phyloP scores from a whole-genome alignment of 208 protist genomes.

The Leptomonas pyrrhocoris region DNA sequence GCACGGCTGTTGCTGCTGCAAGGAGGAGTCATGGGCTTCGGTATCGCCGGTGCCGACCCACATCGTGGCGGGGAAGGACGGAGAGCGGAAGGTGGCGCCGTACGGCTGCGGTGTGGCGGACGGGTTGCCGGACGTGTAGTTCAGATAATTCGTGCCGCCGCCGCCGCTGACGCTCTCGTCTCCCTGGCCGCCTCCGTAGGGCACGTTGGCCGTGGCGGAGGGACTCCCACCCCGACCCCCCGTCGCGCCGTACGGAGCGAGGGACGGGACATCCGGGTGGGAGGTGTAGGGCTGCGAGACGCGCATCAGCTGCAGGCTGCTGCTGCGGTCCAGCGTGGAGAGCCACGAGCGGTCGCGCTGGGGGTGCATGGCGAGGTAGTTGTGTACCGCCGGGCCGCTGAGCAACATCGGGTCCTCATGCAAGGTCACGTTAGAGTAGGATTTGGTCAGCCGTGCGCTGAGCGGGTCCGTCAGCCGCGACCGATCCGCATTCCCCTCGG shows the following conservation, averaged over 20 bases:
- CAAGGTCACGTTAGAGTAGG: neutral
- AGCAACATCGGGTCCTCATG: slow-evolving; percentile 18
- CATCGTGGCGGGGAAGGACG: slow-evolving; percentile 12
- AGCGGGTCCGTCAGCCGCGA: neutral
- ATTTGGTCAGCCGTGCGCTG: neutral
- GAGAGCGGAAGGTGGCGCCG: neutral
- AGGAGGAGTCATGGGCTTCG: neutral
- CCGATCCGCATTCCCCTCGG: neutral
- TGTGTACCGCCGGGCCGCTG: neutral
- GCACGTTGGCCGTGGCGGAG: neutral
- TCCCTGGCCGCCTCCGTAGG: neutral
- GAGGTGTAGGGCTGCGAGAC: neutral
- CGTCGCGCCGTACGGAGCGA: neutral
- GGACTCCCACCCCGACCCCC: neutral
- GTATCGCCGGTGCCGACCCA: slow-evolving; percentile 9
- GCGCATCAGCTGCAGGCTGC: slow-evolving; percentile 4
- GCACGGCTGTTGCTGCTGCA: slow-evolving; percentile 10
- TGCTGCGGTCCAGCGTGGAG: neutral
- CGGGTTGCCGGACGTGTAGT: slow-evolving; percentile 2
- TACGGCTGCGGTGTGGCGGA: slow-evolving; percentile 5
- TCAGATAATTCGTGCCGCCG: neutral
- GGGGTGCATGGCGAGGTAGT: neutral
- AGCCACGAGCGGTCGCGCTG: slow-evolving; percentile 5
- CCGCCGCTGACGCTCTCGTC: neutral
- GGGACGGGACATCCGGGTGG: slow-evolving; percentile 5